phyloP scores from a whole-genome alignment of 306 rosid species.

The Glycine soja region DNA sequence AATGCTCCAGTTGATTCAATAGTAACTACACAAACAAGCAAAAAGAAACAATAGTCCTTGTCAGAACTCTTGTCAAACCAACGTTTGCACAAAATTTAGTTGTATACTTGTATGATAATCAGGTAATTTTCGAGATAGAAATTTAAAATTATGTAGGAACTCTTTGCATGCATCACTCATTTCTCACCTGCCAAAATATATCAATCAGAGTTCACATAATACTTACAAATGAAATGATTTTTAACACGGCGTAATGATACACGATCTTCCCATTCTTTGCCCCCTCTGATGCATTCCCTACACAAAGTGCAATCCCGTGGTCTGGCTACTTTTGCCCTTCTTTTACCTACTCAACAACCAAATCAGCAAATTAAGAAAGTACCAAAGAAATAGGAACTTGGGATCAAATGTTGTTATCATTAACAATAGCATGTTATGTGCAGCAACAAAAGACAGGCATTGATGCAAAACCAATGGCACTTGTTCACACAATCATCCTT shows the following conservation, averaged over 20 bases:
- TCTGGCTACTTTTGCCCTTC: conserved; percentile 69
- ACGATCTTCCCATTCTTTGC: conserved; percentile 84
- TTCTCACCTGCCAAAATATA: background rate
- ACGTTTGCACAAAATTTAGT: background rate
- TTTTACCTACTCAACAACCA: conserved; percentile 61
- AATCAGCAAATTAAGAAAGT: conserved; percentile 5
- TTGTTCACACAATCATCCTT: conserved; percentile 13
- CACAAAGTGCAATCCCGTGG: conserved; percentile 90
- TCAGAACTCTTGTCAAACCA: conserved; percentile 13
- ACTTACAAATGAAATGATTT: conserved; percentile 96
- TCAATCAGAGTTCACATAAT: background rate
- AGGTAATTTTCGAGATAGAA: conserved; percentile 13
- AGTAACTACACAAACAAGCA: conserved; percentile 58
- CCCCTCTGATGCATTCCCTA: conserved; percentile 96
- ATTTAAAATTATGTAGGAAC: background rate
- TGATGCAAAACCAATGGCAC: conserved; percentile 32
- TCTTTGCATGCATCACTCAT: background rate
- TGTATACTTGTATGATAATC: background rate
- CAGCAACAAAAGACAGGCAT: background rate
- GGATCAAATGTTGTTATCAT: conserved; percentile 7
- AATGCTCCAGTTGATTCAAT: conserved; percentile 92
- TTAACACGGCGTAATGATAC: conserved; percentile 82
- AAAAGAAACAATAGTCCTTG: conserved; percentile 27
- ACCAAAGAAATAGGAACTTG: conserved; percentile 25
- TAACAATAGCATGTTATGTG: background rate